Base-by-base conservation (phyloP, 2,329 filamentous ascomycete species). In the Gnomoniopsis smithogilvyi region DNA sequence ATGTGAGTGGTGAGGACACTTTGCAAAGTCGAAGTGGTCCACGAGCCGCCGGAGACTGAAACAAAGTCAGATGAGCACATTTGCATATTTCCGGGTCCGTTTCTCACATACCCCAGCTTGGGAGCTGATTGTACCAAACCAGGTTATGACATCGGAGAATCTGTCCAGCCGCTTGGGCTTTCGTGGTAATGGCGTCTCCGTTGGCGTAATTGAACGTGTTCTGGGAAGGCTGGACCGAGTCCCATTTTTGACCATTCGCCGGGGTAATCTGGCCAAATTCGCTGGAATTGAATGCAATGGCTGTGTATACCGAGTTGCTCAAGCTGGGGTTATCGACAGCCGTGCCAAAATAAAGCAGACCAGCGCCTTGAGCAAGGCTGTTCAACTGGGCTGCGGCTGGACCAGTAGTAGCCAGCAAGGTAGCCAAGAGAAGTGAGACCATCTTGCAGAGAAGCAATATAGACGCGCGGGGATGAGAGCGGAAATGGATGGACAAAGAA, bases 201-300 rank as follows among this genome's bases (percentile, higher is more conserved):
- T 75, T 72, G 6, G 77, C 76, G 70, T 79, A 90, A 66, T 78
- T 80, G 75, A 89, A 90, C 53, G 74, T 68, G 36, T 76, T 78
- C 51, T 78, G 80, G 34, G 72, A 69, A 1, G 84, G 82, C 75
- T 91, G 84, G n/a, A 78, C 86, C 61, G 78, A 74, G 61, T 86
- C 78, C 85, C 85, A 90, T 77, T 85, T 80, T 70, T 86, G 82
- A 2, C 80, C 79, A 68, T 90, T 89, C 53, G 80, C 83, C 0
- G 86, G 84, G 0, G 86, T 88, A 26, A 88, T 76, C 69, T 85
- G 80, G 30, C 86, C 87, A 65, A 89, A 89, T 66, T 88, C 83
- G 52, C 75, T 72, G 11, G 67, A 73, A 69, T 86, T 74, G 63
- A 76, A 77, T 41, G 86, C 73, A 62, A 87, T 81, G n/a, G 72